Base-by-base conservation (phyloP, 176 grass and related monocot genomes). In the Aechmea fasciata region DNA sequence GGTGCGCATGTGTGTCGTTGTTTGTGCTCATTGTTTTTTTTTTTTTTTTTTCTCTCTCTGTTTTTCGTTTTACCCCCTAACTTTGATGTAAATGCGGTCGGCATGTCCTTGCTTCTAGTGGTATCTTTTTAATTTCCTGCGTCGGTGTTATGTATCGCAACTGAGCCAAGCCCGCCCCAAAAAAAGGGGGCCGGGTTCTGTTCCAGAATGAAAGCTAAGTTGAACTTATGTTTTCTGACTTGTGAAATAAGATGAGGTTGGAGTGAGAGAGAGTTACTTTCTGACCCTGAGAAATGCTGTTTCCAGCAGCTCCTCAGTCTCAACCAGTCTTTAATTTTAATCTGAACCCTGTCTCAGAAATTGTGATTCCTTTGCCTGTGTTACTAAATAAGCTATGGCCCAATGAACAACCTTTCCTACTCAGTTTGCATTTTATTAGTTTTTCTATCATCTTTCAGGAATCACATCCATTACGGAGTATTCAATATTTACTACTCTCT, bases 161-260 rank as follows among this genome's bases (percentile, higher is more conserved):
- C 57, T 59, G 83, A 78, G 73, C 59, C 49, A 67, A 54, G 57
- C 77, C 63, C 70, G 80, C 85, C 63, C 63, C 33, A 41, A 41
- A 83, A 83, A 93, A 93, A 86, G 66, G 47, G 83, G 83, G 90
- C 77, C 24, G 47, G 85, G 80, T 75, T 82, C 86, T 80, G 86
- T 79, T 51, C 64, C 22, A 81, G 75, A 81, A 81, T 82, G 87
- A 71, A 79, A 72, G 55, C 55, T 41, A 85, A 73, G 74, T 19
- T 52, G 83, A 78, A 78, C 79, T 68, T 61, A 61, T 61, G 10
- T 61, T 17, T 61, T 41, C 33, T n/a, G 10, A 61, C 20, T 61
- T 22, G 8, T 61, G 17, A 7, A n/a, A 61, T 61, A 61, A 10
- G 55, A 61, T 61, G 20, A 41, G 33, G 5, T 41, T 41, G 33